A percentile compares a stretch with the other conserved stretches of the same genome.
These are phyloP conservation scores for Tylopilus felleus DNA, from an alignment of 768 basidiomycete genomes.

Conservation along the genomic window DNA sequence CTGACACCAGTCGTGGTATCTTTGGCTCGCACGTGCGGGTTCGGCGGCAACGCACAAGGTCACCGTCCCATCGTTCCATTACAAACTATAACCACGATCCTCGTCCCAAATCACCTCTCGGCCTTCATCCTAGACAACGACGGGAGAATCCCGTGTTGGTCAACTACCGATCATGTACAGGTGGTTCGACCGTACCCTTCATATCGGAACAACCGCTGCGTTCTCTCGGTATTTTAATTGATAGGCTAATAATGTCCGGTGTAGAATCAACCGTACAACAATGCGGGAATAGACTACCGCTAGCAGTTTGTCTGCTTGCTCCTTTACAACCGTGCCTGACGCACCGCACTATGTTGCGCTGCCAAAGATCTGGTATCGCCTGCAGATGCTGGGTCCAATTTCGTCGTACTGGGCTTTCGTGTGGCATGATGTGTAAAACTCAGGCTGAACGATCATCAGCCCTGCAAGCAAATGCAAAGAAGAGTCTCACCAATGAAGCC, in stretches of 20 bases:
- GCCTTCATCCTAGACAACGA: constrained; percentile 14
- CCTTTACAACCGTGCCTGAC: background rate
- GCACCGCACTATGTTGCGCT: constrained; percentile 62
- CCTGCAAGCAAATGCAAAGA: background rate
- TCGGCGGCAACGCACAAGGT: background rate
- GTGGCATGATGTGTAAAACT: constrained; percentile 93
- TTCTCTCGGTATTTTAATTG: constrained; percentile 6
- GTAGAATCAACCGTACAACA: background rate
- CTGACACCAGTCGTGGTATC: background rate
- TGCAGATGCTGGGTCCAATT: constrained; percentile 87
- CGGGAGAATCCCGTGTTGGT: background rate
- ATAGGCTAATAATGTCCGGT: background rate
- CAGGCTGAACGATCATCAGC: constrained; percentile 54
- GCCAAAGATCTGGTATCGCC: constrained; percentile 91
- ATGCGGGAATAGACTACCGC: background rate
- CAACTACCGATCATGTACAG: background rate
- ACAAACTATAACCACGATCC: background rate
- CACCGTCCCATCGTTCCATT: background rate
- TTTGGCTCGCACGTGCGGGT: background rate
- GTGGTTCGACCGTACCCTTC: background rate
- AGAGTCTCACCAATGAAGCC: constrained; percentile 74
- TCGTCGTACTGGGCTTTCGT: constrained; percentile 94
- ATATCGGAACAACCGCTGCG: background rate
- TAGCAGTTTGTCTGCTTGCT: background rate
- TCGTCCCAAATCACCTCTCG: background rate